Conservation (phyloP, 805 yeast genomes). For the Isabelozyma gotoi region DNA sequence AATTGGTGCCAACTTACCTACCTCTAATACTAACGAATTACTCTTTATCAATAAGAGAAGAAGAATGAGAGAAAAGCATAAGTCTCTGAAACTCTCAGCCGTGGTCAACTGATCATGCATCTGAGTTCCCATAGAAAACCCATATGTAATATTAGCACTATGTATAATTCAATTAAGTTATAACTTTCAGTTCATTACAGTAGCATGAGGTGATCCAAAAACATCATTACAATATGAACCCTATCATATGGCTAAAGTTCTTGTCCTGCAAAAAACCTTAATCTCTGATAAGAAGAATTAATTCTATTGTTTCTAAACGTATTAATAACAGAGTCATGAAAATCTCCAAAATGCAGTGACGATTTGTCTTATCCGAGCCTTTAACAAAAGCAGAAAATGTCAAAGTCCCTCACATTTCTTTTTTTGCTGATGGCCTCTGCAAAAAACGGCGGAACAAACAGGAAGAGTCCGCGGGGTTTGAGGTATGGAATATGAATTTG, state of each 20-base stretch:
- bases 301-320: no score
- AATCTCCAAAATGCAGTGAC: no score
- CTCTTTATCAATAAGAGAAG: conserved; percentile 54
- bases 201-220: no score
- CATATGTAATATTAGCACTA: no score
- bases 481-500: neutral
- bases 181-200: no score
- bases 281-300: no score
- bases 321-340: no score
- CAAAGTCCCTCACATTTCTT: neutral
- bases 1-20: conserved; percentile 7
- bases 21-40: conserved; percentile 41
- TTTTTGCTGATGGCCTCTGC: no score
- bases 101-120: neutral
- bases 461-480: neutral
- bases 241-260: no score
- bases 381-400: neutral
- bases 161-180: neutral
- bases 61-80: conserved; percentile 15
- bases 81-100: neutral
- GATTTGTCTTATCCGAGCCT: neutral
- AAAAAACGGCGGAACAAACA: neutral
- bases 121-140: no score
- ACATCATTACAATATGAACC: no score
- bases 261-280: no score